These are phyloP conservation scores for Bromus sterilis DNA, from an alignment of 176 grass and related monocot species.

Conservation along the genomic window DNA sequence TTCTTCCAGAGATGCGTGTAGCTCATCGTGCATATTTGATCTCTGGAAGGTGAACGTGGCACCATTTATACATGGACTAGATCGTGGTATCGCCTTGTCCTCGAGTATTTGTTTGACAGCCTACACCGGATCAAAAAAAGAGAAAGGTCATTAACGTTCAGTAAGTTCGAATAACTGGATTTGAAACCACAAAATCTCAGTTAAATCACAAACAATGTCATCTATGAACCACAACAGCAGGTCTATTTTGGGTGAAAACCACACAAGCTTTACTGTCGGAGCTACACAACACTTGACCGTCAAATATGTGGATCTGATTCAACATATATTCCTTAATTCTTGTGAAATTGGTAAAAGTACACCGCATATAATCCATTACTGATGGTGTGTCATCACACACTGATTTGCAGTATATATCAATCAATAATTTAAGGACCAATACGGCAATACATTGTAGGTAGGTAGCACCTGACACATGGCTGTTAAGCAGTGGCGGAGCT, in stretches of 20 bases:
- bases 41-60: conserved; percentile 41
- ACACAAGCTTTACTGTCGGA: background rate
- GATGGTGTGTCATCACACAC: background rate
- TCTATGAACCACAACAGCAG: background rate
- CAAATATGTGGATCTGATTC: background rate
- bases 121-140: conserved; percentile 24
- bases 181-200: background rate
- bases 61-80: conserved; percentile 34
- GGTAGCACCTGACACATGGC: background rate
- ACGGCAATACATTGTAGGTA: background rate
- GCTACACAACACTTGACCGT: background rate
- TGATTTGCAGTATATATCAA: background rate
- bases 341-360: background rate
- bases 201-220: background rate
- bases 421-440: too few relatives aligned
- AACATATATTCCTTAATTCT: background rate
- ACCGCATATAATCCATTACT: background rate
- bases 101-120: conserved; percentile 51
- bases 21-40: conserved; percentile 57
- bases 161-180: background rate
- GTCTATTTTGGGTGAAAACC: background rate
- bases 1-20: conserved; percentile 52
- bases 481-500: too few relatives aligned
- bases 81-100: conserved; percentile 26
- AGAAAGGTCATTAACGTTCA: background rate